phyloP scores from a whole-genome alignment of 352 stramenopile species.

The Phytophthora cajani region DNA sequence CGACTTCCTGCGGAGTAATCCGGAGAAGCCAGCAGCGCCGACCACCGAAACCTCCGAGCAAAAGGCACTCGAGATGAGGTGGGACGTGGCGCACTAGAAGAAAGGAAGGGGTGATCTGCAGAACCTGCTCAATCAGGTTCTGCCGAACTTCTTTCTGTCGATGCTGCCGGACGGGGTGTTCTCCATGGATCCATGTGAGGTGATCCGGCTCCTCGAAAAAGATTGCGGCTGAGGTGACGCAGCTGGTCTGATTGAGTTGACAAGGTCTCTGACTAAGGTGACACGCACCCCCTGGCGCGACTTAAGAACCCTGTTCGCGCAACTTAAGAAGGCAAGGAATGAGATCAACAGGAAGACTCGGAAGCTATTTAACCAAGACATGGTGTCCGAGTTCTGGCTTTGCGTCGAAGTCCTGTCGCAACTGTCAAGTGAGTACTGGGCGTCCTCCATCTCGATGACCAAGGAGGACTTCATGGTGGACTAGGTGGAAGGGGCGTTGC shows the following conservation, averaged over 20 bases:
- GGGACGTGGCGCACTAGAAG: constrained; percentile 11
- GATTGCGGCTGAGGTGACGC: no score
- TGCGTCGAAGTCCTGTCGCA: constrained; percentile 16
- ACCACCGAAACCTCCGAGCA: not conserved
- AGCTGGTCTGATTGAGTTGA: no score
- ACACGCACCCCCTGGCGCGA: not conserved
- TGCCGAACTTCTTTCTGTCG: no score
- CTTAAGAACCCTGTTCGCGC: not conserved
- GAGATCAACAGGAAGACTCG: constrained; percentile 23
- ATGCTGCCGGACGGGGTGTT: no score
- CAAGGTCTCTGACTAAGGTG: no score
- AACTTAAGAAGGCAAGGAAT: constrained; percentile 15
- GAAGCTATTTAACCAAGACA: not conserved
- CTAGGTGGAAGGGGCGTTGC: constrained; percentile 12
- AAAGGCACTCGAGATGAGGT: constrained; percentile 3
- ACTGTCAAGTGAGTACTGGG: constrained; percentile 23
- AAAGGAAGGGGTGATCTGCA: constrained; percentile 14
- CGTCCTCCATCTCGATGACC: constrained; percentile 18
- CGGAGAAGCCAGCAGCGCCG: no score
- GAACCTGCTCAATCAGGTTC: no score
- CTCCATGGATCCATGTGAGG: no score
- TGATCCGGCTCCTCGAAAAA: no score
- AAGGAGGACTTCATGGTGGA: constrained; percentile 9
- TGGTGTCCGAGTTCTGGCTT: constrained; percentile 12
- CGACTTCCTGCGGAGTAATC: constrained; percentile 1